Base-by-base conservation (phyloP, 106 monocot species). In the Posidonia australis region DNA sequence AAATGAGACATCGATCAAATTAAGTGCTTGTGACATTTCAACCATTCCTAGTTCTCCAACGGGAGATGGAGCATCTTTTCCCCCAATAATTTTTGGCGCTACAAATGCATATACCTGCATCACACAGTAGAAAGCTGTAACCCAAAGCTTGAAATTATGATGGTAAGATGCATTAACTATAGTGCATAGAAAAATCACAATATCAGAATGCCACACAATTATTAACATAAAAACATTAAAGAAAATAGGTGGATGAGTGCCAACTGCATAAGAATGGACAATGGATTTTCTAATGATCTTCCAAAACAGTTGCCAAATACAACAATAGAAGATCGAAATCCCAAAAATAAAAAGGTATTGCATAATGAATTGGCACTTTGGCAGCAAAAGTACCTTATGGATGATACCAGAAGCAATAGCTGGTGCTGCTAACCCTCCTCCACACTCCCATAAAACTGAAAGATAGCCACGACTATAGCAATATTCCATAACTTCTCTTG, bases 51-150 rank as follows among this genome's bases (percentile, higher is more conserved):
- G 54, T 68, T 99, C 98, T 63, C 91, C 98, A 67, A 99, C 98
- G 10, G 98, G 91, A 29, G 98, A 80, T 56, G 98, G 98, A 70
- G 98, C 98, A 72, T 74, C 77, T 66, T 13, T 62, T 63, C 91
- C 98, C 13, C 98, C 98, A 58, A 99, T 99, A 43, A 99, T 99
- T 76, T 98, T 91, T 56, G 98, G 87, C 29, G 91, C 91, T 71
- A 91, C 58, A 85, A 99, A 99, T 52, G 98, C 87, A 78, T 70
- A 91, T 44, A 99, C 82, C 98, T 99, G 75, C 57, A 76, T 52
- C 13, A 49, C 49, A 57, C 10, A 16, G 29, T 27, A 57, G 10
- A 36, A 36, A 36, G 36, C 36, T 36, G 36, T 36, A 36, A 36
- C 2, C 2, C 36, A 36, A 2, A 36, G 36, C 2, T 36, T 7